phyloP scores from a whole-genome alignment of 2,329 filamentous ascomycete species.

The Botrytis galanthina region DNA sequence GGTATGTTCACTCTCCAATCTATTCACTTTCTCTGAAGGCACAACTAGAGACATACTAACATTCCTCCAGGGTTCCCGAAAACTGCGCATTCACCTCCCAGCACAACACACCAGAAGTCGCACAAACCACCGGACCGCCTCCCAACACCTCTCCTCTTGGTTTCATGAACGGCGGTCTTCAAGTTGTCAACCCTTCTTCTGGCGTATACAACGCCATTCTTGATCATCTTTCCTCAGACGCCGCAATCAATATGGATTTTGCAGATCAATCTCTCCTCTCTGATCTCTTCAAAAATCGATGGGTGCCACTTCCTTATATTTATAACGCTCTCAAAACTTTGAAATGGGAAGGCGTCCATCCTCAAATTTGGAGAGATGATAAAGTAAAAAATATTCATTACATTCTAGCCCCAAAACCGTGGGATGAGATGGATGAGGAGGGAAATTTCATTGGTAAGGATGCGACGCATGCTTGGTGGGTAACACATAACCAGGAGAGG shows the following conservation, averaged over 20 bases:
- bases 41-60: not conserved
- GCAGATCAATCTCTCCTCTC: slow-evolving; percentile 59
- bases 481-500: slow-evolving; percentile 47
- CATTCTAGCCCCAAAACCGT: slow-evolving; percentile 60
- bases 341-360: slow-evolving; percentile 52
- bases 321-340: slow-evolving; percentile 65
- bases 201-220: slow-evolving; percentile 51
- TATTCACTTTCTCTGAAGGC: not conserved
- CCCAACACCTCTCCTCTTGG: slow-evolving; percentile 49
- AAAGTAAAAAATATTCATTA: slow-evolving; percentile 61
- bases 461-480: slow-evolving; percentile 57
- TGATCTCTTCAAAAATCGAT: slow-evolving; percentile 53
- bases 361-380: slow-evolving; percentile 56
- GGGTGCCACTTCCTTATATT: slow-evolving; percentile 57
- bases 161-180: slow-evolving; percentile 56
- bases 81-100: slow-evolving; percentile 60
- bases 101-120: slow-evolving; percentile 47
- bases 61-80: slow-evolving; percentile 43
- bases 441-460: slow-evolving; percentile 44
- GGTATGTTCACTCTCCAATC: slow-evolving; percentile 45
- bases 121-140: slow-evolving; percentile 47
- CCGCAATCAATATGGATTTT: slow-evolving; percentile 51
- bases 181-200: slow-evolving; percentile 54
- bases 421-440: slow-evolving; percentile 50
- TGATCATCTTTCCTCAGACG: slow-evolving; percentile 47